Conservation (phyloP, 2,329 filamentous ascomycete genomes). For the Chrysoporthe cubensis region DNA sequence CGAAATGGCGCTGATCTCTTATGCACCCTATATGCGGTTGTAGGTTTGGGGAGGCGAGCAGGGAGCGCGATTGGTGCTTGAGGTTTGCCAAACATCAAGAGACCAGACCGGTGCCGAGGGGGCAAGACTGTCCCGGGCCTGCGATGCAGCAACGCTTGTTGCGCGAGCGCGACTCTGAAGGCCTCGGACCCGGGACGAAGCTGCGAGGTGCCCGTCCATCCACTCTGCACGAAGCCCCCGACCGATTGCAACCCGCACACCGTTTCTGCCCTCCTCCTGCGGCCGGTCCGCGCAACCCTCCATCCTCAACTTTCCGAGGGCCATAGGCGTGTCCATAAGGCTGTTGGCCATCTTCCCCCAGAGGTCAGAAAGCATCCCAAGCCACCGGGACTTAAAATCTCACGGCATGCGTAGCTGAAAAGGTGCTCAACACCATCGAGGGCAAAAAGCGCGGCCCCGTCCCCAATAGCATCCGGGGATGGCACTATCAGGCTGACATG, state of each 20-base stretch:
- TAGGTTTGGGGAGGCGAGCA: no score
- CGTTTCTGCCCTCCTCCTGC: background rate
- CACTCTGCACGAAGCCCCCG: no score
- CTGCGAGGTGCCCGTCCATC: no score
- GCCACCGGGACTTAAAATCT: background rate
- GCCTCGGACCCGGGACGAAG: no score
- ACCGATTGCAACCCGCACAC: background rate
- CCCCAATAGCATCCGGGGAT: background rate
- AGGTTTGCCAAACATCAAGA: no score
- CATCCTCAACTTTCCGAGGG: background rate
- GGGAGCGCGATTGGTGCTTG: no score
- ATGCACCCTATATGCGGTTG: no score
- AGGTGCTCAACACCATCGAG: background rate
- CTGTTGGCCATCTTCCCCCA: background rate
- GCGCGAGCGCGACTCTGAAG: no score
- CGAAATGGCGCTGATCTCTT: no score
- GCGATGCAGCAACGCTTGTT: no score
- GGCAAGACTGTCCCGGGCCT: no score
- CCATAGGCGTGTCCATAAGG: background rate
- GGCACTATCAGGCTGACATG: background rate
- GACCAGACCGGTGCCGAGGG: no score
- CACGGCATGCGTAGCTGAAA: constrained; percentile 1
- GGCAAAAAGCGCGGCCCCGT: background rate
- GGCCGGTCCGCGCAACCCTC: background rate
- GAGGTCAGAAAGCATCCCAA: background rate